Evolutionary conservation across 2,329 filamentous ascomycete species (phyloP).

Genomic region (Colletotrichum lentis): DNA sequence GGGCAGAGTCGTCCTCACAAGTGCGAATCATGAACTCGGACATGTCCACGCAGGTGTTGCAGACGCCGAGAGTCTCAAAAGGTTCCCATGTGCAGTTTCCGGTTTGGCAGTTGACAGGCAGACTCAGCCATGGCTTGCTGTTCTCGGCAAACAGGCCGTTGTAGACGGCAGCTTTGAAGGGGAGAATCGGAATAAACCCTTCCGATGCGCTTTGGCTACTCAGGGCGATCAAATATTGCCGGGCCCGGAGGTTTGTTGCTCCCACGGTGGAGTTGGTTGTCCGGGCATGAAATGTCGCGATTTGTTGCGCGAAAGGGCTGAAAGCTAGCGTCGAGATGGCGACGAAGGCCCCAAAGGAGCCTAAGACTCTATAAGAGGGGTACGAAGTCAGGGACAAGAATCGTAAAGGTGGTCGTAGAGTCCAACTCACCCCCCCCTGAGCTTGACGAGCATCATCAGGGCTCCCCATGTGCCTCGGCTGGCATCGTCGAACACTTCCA

Average conservation of each 20-base stretch:
- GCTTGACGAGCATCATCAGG: conserved; percentile 42
- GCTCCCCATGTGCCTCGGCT: conserved; percentile 46
- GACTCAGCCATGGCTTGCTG: conserved; percentile 40
- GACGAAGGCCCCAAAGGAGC: conserved; percentile 44
- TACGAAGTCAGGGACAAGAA: background rate
- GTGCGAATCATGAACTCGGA: conserved; percentile 43
- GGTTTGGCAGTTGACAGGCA: conserved; percentile 37
- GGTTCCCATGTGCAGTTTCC: conserved; percentile 40
- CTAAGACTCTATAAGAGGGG: conserved; percentile 38
- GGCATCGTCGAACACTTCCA: conserved; percentile 48
- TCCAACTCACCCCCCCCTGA: conserved; percentile 44
- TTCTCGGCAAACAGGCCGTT: conserved; percentile 48
- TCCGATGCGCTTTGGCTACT: conserved; percentile 40
- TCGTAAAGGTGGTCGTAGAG: background rate
- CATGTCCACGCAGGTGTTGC: conserved; percentile 39
- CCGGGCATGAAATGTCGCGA: conserved; percentile 44
- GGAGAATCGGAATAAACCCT: conserved; percentile 46
- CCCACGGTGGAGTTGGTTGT: conserved; percentile 36
- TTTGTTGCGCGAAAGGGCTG: conserved; percentile 47
- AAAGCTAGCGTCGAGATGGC: conserved; percentile 44
- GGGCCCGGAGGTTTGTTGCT: conserved; percentile 43
- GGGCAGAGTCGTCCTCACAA: conserved; percentile 37
- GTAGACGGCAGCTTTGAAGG: conserved; percentile 48
- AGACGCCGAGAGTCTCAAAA: conserved; percentile 41
- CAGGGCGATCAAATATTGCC: conserved; percentile 44